These are phyloP conservation scores for Oidiodendron maius DNA, from an alignment of 495 filamentous ascomycete species.

Conservation along the genomic window DNA sequence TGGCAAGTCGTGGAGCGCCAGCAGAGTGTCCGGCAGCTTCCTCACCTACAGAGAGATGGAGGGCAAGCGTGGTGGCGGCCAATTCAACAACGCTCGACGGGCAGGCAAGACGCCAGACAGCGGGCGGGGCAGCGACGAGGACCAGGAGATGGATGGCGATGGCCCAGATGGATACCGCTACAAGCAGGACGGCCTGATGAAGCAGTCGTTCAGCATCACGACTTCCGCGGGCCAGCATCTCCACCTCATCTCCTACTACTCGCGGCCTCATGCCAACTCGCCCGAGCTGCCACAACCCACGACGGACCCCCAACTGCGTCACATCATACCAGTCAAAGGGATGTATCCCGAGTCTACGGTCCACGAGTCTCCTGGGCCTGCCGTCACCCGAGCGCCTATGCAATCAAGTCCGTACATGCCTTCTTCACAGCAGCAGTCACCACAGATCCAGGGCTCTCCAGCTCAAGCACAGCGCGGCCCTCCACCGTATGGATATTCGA, in stretches of 20 bases:
- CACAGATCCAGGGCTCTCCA: constrained; percentile 38
- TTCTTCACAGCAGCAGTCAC: constrained; percentile 38
- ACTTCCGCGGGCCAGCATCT: constrained; percentile 85
- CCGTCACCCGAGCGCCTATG: constrained; percentile 42
- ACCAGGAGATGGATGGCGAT: constrained; percentile 67
- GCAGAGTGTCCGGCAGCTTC: constrained; percentile 94
- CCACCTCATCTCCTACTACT: constrained; percentile 94
- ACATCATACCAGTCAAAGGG: constrained; percentile 80
- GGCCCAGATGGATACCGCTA: constrained; percentile 96
- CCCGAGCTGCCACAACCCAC: constrained; percentile 70
- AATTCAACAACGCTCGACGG: constrained; percentile 46
- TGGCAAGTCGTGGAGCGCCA: constrained; percentile 98
- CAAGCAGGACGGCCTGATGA: constrained; percentile 96
- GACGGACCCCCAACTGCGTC: constrained; percentile 70
- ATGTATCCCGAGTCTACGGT: constrained; percentile 98
- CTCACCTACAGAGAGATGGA: constrained; percentile 98
- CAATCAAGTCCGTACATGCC: constrained; percentile 32
- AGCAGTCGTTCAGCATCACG: constrained; percentile 98
- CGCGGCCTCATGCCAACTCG: constrained; percentile 63
- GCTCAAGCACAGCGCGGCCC: constrained; percentile 15
- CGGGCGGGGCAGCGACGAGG: constrained; percentile 71
- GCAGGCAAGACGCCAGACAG: constrained; percentile 78
- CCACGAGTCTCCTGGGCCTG: constrained; percentile 57
- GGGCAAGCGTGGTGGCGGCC: constrained; percentile 76
- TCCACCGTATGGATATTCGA: constrained; percentile 33